Evolutionary conservation across 2,329 filamentous ascomycete species (phyloP), one percentile per base, ranked within the genome.

Genomic region (Fusarium albosuccineum): DNA sequence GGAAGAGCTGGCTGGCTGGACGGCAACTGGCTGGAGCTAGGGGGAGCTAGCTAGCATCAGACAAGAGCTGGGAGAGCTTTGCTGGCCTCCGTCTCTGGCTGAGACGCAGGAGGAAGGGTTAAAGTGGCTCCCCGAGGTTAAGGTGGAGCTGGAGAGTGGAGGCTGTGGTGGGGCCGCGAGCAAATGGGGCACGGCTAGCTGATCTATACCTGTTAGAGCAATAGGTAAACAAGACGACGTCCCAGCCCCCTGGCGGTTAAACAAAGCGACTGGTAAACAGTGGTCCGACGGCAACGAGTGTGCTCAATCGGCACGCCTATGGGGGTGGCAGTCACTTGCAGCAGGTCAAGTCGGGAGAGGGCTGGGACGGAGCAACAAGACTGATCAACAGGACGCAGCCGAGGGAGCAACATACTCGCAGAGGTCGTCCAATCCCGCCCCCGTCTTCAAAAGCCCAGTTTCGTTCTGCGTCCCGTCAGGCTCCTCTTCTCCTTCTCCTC

Each of bases 371-470:
- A 51, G 64, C 34, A 46, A 57, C 60, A 54, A 51, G 44, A 57
- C 59, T 57, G 66, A 68, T 68, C 58, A 68, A 69, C 62, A 66
- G 67, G 53, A 69, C 62, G 60, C 63, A 49, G 52, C 67, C 60
- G 67, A 66, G 61, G 66, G 60, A 71, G 60, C 65, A 59, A 64
- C 66, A 58, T 54, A 63, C 42, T 55, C 39, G 61, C 50, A 44
- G 62, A 69, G 58, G 57, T 67, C 48, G 60, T 73, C 74, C 73
- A 70, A 75, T 74, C 75, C 71, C 63, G 67, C 71, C 73, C 75
- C 75, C 74, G 74, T 74, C 77, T 73, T 80, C 79, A 80, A 80
- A 81, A 80, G 73, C 77, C 73, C 75, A 73, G 72, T 72, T 73
- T 70, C 71, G 75, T 69, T 76, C 75, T 75, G 70, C 72, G 67